Evolutionary conservation across 1,284 basidiomycete species (phyloP).

Genomic region (Moesziomyces antarcticus): DNA sequence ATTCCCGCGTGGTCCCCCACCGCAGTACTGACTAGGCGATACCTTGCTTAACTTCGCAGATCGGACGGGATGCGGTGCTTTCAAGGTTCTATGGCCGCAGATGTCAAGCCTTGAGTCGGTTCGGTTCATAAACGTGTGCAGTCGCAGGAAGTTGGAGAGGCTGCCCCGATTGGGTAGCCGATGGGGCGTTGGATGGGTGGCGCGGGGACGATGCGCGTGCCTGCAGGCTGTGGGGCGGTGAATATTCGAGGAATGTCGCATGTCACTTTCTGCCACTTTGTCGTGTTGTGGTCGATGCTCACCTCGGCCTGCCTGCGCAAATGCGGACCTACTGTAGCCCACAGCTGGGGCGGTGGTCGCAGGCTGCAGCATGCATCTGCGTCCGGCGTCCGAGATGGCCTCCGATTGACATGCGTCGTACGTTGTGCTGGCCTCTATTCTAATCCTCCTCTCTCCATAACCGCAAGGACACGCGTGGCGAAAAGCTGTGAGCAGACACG

Average conservation of each 20-base stretch:
- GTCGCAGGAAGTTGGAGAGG: too few species aligned
- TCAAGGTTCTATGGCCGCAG: constrained; percentile 82
- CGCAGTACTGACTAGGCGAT: constrained; percentile 83
- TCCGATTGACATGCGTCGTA: constrained; percentile 22
- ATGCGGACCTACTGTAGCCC: too few species aligned
- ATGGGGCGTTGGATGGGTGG: background rate
- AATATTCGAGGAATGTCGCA: constrained; percentile 47
- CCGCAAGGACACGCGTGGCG: background rate
- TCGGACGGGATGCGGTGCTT: constrained; percentile 84
- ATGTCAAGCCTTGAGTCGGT: constrained; percentile 62
- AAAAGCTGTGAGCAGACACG: constrained; percentile 7
- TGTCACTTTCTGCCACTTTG: constrained; percentile 19
- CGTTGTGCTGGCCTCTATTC: constrained; percentile 5
- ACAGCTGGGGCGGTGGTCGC: too few species aligned
- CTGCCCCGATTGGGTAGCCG: background rate
- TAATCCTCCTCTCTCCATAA: background rate
- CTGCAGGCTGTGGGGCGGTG: background rate
- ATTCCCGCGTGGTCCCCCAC: constrained; percentile 85
- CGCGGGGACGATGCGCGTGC: background rate
- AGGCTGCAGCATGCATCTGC: too few species aligned
- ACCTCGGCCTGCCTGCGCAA: background rate
- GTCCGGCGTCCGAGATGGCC: background rate
- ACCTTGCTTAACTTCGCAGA: constrained; percentile 83
- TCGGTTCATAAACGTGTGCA: too few species aligned
- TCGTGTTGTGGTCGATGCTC: background rate